Evolutionary conservation across 148 eudicot genomes (phyloP).

Genomic region (Cornus suecica): DNA sequence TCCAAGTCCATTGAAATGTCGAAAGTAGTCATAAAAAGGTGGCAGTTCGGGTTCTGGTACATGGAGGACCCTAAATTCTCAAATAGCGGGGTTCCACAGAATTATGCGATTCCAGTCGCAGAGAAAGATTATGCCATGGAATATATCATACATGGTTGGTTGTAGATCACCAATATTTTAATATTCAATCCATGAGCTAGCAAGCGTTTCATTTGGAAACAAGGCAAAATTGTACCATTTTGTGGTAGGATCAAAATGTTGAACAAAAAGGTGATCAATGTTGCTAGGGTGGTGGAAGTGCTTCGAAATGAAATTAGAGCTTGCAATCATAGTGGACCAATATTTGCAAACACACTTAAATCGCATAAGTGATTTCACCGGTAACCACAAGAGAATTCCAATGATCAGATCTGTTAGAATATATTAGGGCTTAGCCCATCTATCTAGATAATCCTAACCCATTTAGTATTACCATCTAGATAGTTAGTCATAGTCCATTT

Average conservation of each 20-base stretch:
- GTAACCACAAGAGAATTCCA: background rate
- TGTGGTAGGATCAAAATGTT: background rate
- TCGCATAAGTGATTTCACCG: conserved; percentile 10
- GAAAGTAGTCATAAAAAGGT: too few species aligned
- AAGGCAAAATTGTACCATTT: background rate
- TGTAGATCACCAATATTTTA: background rate
- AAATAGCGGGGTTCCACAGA: background rate
- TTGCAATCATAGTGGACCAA: background rate
- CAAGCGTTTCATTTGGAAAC: background rate
- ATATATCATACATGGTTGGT: background rate
- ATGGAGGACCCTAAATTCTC: background rate
- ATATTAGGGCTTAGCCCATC: too few species aligned
- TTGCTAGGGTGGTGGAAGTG: background rate
- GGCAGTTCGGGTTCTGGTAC: background rate
- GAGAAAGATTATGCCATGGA: background rate
- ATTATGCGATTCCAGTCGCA: background rate
- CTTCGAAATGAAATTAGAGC: background rate
- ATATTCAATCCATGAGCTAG: background rate
- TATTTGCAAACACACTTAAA: conserved; percentile 7
- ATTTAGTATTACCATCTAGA: too few species aligned
- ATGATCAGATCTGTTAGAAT: background rate
- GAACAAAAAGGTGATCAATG: background rate
- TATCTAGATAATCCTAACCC: too few species aligned
- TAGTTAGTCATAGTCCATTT: too few species aligned
- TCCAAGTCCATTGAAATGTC: background rate